These are phyloP conservation scores for Syncephalastrum sp. DNA, from an alignment of 371 early-diverging fungal genomes.

Conservation along the genomic window DNA sequence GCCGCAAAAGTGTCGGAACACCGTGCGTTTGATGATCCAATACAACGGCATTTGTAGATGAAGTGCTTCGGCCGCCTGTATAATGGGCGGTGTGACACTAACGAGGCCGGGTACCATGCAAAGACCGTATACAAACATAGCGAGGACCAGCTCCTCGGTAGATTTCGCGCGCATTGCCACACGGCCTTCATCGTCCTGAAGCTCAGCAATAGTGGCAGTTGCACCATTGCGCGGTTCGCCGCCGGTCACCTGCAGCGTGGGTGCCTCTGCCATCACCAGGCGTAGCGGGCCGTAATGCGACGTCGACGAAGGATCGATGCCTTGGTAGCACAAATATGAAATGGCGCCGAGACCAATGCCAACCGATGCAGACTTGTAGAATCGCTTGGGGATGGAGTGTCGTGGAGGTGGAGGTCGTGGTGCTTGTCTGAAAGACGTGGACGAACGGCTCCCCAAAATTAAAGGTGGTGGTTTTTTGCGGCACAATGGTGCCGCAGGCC, in stretches of 20 bases:
- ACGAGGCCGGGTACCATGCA: slow-evolving; percentile 35
- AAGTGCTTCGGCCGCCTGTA: slow-evolving; percentile 53
- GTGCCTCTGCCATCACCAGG: no score
- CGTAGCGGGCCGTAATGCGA: no score
- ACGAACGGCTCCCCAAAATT: background rate
- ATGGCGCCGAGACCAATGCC: no score
- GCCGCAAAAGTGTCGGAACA: slow-evolving; percentile 84
- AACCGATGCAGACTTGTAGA: no score
- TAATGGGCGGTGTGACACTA: slow-evolving; percentile 41
- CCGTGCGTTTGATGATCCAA: slow-evolving; percentile 76
- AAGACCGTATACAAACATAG: slow-evolving; percentile 27
- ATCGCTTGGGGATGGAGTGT: no score
- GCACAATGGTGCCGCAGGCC: slow-evolving; percentile 10
- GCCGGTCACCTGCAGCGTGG: no score
- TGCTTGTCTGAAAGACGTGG: background rate
- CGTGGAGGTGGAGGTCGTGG: no score
- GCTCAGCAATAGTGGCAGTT: slow-evolving; percentile 17
- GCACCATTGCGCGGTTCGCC: background rate
- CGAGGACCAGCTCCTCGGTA: slow-evolving; percentile 27
- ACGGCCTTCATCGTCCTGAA: slow-evolving; percentile 36
- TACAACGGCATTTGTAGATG: slow-evolving; percentile 59
- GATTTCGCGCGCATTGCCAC: slow-evolving; percentile 53
- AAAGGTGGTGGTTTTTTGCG: slow-evolving; percentile 8
- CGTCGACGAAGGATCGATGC: no score
- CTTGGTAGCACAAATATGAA: slow-evolving; percentile 1